These are phyloP conservation scores for Pyrus communis DNA, from an alignment of 306 rosid genomes.

Conservation along the genomic window DNA sequence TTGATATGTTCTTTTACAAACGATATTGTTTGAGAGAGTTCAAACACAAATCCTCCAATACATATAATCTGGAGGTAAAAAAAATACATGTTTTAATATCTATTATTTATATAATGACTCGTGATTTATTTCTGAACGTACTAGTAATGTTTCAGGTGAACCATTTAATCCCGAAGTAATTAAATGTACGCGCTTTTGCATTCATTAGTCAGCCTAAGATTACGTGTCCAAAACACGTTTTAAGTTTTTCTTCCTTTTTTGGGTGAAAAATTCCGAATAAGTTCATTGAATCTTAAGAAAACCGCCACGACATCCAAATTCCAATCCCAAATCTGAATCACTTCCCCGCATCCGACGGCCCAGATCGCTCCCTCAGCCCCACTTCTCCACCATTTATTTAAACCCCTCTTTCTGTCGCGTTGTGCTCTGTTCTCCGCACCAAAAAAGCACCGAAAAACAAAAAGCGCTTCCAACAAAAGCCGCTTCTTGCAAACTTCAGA, in stretches of 20 bases:
- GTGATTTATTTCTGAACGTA: fast-evolving
- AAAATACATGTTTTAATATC: too few species aligned
- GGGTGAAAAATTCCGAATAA: not conserved
- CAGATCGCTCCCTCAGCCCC: conserved; percentile 17
- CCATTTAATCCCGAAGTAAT: not conserved
- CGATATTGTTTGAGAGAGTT: too few species aligned
- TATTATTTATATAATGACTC: fast-evolving
- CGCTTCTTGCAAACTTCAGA: not conserved
- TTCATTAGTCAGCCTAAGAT: not conserved
- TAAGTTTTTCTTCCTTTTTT: too few species aligned
- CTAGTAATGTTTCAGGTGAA: too few species aligned
- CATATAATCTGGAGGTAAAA: fast-evolving
- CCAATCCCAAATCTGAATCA: not conserved
- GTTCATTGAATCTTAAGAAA: not conserved
- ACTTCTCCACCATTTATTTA: not conserved
- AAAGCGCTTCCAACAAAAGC: not conserved
- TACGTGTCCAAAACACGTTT: not conserved
- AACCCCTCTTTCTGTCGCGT: not conserved
- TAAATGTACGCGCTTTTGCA: not conserved
- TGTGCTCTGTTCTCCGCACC: not conserved
- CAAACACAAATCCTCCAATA: too few species aligned
- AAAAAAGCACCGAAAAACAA: too few species aligned
- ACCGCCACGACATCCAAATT: not conserved
- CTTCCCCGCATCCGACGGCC: conserved; percentile 8
- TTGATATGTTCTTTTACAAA: too few species aligned